Base-by-base conservation (phyloP, 352 stramenopile species). In the Pythium phragmiticola region DNA sequence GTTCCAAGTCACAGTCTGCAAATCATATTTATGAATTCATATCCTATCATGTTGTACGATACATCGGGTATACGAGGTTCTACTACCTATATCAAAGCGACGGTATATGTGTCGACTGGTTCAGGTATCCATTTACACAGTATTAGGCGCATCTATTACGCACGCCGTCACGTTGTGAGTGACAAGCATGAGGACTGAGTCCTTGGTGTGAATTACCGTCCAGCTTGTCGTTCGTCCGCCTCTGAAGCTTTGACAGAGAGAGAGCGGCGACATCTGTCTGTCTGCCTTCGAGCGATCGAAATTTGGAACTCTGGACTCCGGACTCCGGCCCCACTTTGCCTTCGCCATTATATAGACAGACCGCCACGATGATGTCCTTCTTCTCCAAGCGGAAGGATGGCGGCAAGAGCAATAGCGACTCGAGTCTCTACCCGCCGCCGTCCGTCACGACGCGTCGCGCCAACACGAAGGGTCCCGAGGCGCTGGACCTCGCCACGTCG, bases 331-430 rank as follows among this genome's bases (percentile, higher is more conserved):
- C 30, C 30, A 54, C 42, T 54, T 56, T 43, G 17, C 9, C 37
- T 42, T 36, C 16, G 16, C 34, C 26, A 30, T 30, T 30, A 30
- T 30, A 30, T 30, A 30, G 14, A 23, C n/a, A 57, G n/a, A 8
- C 7, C 33, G 17, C 33, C 45, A 56, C 47, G 30, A 68, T 68
- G 60, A 68, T 60, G 53, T 42, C 60, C 34, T 68, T 68, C 45
- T 68, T 68, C 60, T 68, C 60, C 34, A 68, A 57, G 60, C 60
- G 60, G 30, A 68, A 68, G 28, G 46, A 67, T 43, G 60, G 52
- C 46, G 60, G 52, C 45, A 68, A 68, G 60, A 62, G 52, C 60
- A 48, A 68, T 52, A 68, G 60, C 53, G 60, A 68, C 60, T 68
- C 60, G 60, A 62, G 52, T 37, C 60, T 68, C 17, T 57, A 68